Evolutionary conservation across 1,284 basidiomycete genomes (phyloP).

Genomic region (Hypsizygus ulmarius): DNA sequence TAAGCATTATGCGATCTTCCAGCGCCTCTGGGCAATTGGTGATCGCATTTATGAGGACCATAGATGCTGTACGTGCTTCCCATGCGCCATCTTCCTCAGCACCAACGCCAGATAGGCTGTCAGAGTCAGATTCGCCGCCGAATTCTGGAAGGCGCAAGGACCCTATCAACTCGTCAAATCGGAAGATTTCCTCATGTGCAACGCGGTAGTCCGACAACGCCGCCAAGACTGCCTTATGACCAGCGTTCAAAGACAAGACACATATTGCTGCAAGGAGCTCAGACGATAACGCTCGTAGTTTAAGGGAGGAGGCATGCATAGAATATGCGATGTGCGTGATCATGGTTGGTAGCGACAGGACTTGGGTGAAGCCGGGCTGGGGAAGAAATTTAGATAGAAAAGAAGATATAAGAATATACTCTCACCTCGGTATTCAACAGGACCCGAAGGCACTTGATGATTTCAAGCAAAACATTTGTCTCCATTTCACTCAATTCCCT

Average conservation of each 20-base stretch:
- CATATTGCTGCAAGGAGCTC: constrained; percentile 86
- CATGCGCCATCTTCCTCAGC: constrained; percentile 68
- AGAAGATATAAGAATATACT: constrained; percentile 8
- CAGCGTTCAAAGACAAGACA: constrained; percentile 68
- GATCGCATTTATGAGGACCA: constrained; percentile 81
- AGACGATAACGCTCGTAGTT: constrained; percentile 68
- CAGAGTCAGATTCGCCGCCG: constrained; percentile 34
- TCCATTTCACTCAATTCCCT: constrained; percentile 61
- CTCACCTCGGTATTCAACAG: constrained; percentile 84
- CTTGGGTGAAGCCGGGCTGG: constrained; percentile 72
- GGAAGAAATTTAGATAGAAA: constrained; percentile 1
- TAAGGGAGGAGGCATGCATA: constrained; percentile 65
- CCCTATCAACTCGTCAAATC: constrained; percentile 76
- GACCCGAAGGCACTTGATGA: constrained; percentile 78
- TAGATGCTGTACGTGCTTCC: constrained; percentile 77
- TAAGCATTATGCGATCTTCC: constrained; percentile 74
- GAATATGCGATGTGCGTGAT: constrained; percentile 76
- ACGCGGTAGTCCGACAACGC: constrained; percentile 80
- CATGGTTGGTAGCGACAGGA: constrained; percentile 63
- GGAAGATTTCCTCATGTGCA: constrained; percentile 70
- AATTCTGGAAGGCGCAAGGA: constrained; percentile 58
- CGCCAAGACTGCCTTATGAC: constrained; percentile 71
- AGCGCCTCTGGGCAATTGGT: constrained; percentile 74
- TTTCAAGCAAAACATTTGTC: constrained; percentile 67
- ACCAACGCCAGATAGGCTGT: constrained; percentile 36